phyloP scores from a whole-genome alignment of 192 early-diverging fungal species.

The Rhizophagus sp. region DNA sequence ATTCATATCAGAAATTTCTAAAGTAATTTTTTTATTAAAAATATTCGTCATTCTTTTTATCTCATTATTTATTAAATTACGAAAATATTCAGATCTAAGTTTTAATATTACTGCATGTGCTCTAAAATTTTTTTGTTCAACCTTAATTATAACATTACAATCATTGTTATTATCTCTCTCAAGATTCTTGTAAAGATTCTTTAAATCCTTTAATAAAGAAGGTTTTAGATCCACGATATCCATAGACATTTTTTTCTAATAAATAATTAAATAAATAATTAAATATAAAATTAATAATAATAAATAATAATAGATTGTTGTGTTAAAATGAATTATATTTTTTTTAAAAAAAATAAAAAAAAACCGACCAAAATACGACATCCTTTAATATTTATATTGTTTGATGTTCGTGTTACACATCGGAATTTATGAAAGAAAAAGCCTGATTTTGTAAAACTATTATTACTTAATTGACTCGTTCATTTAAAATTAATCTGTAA shows the following conservation, averaged over 20 bases:
- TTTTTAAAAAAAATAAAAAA: not conserved
- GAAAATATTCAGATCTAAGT: conserved; percentile 4
- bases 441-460: no score
- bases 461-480: no score
- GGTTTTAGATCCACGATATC: not conserved
- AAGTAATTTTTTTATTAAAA: not conserved
- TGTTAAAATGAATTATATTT: no score
- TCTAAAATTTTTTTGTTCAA: not conserved
- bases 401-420: no score
- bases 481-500: no score
- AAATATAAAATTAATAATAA: no score
- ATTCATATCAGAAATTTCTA: not conserved
- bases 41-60: not conserved
- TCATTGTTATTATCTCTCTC: not conserved
- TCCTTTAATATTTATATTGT: not conserved
- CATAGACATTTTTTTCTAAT: not conserved
- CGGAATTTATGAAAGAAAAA: no score
- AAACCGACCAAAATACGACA: not conserved
- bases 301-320: no score
- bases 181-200: not conserved
- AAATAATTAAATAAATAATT: not conserved
- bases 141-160: conserved; percentile 5
- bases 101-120: conserved; percentile 6
- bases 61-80: not conserved
- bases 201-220: not conserved